Percentiles rank a stretch among this genome's conserved stretches.
Evolutionary conservation across 768 basidiomycete species (phyloP).

Genomic region (Agaricus blazei): DNA sequence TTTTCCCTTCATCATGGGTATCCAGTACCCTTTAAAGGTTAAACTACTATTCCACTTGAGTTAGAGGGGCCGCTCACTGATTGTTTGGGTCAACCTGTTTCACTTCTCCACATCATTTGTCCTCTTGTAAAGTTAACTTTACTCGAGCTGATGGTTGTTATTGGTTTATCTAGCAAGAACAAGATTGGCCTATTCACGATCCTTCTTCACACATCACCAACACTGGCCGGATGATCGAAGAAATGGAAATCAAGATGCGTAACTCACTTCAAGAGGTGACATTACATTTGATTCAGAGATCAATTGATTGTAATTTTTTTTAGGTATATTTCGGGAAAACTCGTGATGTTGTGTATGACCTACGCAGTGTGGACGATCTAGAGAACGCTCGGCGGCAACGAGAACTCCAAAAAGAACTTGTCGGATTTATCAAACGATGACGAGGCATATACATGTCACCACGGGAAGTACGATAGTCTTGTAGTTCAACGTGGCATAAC

Average conservation of each 20-base stretch:
- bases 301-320: not conserved
- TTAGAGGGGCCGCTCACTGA: not conserved
- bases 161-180: slow-evolving; percentile 57
- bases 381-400: slow-evolving; percentile 77
- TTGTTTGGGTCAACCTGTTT: not conserved
- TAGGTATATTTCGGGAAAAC: slow-evolving; percentile 97
- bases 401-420: slow-evolving; percentile 88
- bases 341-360: slow-evolving; percentile 88
- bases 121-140: not conserved
- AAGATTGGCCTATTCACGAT: slow-evolving; percentile 81
- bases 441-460: not conserved
- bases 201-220: slow-evolving; percentile 85
- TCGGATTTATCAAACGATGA: slow-evolving; percentile 76
- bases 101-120: not conserved
- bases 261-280: slow-evolving; percentile 83
- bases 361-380: slow-evolving; percentile 82
- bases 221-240: slow-evolving; percentile 94
- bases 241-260: slow-evolving; percentile 99
- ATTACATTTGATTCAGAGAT: slow-evolving; percentile 11
- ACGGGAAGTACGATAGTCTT: not conserved
- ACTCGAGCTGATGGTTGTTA: not conserved
- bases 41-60: no score
- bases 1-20: not conserved
- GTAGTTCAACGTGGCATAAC: not conserved
- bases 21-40: not conserved